A percentile compares a stretch with the other conserved stretches of the same genome.
Evolutionary conservation across 2,329 filamentous ascomycete species (phyloP).

Genomic region (Aspergillus nomiae): DNA sequence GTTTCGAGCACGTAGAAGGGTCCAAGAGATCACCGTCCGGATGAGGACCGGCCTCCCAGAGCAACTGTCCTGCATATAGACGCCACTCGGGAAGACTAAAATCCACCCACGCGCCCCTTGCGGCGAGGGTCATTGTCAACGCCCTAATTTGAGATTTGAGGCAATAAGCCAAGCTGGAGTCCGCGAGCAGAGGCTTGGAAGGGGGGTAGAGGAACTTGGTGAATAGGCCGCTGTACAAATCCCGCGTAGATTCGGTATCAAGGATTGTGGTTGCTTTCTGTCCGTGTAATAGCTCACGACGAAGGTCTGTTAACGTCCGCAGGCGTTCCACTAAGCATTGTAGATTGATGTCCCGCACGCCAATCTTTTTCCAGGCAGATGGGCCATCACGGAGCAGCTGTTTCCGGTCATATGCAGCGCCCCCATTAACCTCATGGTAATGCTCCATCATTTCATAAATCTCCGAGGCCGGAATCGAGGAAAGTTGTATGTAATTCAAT

Average conservation of each 20-base stretch:
- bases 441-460: constrained; percentile 39
- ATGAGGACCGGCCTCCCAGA: constrained; percentile 45
- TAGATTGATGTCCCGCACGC: constrained; percentile 41
- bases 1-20: constrained; percentile 15
- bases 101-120: constrained; percentile 50
- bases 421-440: constrained; percentile 38
- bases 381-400: constrained; percentile 42
- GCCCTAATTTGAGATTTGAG: constrained; percentile 50
- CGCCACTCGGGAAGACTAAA: constrained; percentile 51
- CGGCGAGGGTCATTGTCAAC: constrained; percentile 44
- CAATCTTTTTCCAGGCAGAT: constrained; percentile 43
- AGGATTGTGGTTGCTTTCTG: constrained; percentile 37
- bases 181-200: constrained; percentile 26
- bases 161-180: constrained; percentile 32
- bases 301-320: constrained; percentile 34
- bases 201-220: constrained; percentile 42
- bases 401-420: constrained; percentile 38
- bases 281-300: constrained; percentile 35
- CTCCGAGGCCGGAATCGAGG: constrained; percentile 29
- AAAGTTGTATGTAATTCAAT: constrained; percentile 25
- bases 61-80: constrained; percentile 47
- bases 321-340: constrained; percentile 37
- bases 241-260: constrained; percentile 33
- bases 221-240: constrained; percentile 40
- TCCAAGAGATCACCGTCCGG: constrained; percentile 36